Evolutionary conservation across 2,329 filamentous ascomycete species (phyloP).

Genomic region (Ceratocystis albifundus): DNA sequence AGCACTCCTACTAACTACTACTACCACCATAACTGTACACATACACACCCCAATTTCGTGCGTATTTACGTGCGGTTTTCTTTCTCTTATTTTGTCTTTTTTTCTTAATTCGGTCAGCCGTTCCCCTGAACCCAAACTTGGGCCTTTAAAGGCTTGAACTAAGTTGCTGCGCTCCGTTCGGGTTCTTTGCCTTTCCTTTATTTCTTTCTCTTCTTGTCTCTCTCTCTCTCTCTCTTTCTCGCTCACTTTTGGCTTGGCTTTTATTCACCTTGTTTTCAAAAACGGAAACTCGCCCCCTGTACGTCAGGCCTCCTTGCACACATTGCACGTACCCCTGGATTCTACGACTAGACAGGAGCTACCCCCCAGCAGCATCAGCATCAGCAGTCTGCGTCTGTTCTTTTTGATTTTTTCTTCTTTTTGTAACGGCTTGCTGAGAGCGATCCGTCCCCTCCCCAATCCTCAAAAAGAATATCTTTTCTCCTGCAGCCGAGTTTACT

Average conservation of each 20-base stretch:
- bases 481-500: not conserved
- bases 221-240: not conserved
- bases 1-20: not conserved
- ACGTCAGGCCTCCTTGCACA: constrained; percentile 12
- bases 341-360: constrained; percentile 4
- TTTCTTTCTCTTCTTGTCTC: not conserved
- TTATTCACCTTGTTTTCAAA: constrained; percentile 8
- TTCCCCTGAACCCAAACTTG: not conserved
- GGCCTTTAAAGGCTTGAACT: constrained; percentile 10
- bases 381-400: constrained; percentile 4
- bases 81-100: not conserved
- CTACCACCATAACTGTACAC: not conserved
- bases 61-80: not conserved
- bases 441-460: not conserved
- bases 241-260: not conserved
- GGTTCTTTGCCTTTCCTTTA: not conserved
- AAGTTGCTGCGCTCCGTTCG: not conserved
- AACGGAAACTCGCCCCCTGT: constrained; percentile 9
- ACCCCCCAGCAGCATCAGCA: constrained; percentile 8
- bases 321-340: constrained; percentile 8
- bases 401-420: constrained; percentile 2
- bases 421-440: not conserved
- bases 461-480: constrained; percentile 11
- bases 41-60: not conserved
- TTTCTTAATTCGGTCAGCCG: not conserved